Evolutionary conservation across 768 basidiomycete genomes (phyloP), one percentile per base, ranked within the genome.

Genomic region (Pleurotus eryngii): DNA sequence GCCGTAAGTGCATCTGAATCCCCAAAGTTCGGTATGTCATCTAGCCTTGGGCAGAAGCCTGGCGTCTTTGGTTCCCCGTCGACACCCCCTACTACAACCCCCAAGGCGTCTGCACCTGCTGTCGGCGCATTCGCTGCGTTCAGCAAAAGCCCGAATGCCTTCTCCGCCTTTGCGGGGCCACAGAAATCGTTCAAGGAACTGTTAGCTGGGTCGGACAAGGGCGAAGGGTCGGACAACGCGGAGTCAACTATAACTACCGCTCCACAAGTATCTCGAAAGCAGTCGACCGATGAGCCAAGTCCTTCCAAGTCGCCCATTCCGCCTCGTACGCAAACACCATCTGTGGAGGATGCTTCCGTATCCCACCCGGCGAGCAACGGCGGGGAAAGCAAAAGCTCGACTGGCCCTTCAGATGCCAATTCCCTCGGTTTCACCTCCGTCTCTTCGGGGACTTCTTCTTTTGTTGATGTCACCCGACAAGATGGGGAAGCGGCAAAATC

Each of bases 141-240:
- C 30, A 59, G 49, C 27, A 26, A 18, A 4, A 30, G 50, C 8
- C 5, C 39, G 38, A 54, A 22, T 42, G 57, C 42, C 3, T 59
- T 56, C 46, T 18, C 37, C 12, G n/a, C 69, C 26, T 38, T 56
- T 43, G 51, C 58, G 8, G 74, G 71, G 0, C 69, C 72, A 1
- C 71, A 73, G 37, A 81, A 78, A 61, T 81, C 88, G 0, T 92
- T 87, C 61, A 69, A 74, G n/a, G 84, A 89, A 26, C 64, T 90
- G 46, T 69, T 89, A 57, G 80, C 83, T 65, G 72, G 64, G 45
- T 72, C 70, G 46, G 65, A 65, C 17, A 66, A 69, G 18, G 47
- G 58, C 22, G 64, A 67, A 55, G 72, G 64, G 35, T 60, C 67
- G 5, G 59, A 65, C 8, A 67, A 65, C 20, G 43, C 59, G 39